phyloP scores from a whole-genome alignment of 1,284 basidiomycete species.

The Fomitopsis schrenkii region DNA sequence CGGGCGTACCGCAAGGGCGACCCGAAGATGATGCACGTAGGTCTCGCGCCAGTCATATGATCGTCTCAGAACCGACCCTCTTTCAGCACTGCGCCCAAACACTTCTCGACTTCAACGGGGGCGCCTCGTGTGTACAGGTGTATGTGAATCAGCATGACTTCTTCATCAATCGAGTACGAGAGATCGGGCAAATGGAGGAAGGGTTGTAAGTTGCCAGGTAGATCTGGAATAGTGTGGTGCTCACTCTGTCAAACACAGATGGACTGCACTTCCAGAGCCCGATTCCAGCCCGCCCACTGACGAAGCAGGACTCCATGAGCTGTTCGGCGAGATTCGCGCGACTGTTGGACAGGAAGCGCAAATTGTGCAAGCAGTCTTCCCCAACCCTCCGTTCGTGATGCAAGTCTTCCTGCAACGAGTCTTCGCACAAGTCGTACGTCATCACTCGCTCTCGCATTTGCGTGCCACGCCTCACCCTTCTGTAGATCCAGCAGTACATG shows the following conservation, averaged over 20 bases:
- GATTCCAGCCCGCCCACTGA: conserved; percentile 74
- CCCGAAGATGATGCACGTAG: conserved; percentile 98
- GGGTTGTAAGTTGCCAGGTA: conserved; percentile 49
- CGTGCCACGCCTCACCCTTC: conserved; percentile 8
- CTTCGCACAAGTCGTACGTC: conserved; percentile 91
- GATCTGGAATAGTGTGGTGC: too few relatives aligned
- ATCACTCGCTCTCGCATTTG: neutral
- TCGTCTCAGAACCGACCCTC: conserved; percentile 2
- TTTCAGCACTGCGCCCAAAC: conserved; percentile 93
- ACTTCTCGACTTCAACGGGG: conserved; percentile 96
- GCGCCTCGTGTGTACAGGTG: conserved; percentile 93
- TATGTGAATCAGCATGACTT: conserved; percentile 99
- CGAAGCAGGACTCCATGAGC: conserved; percentile 76
- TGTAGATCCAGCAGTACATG: conserved; percentile 91
- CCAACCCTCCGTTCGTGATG: conserved; percentile 96
- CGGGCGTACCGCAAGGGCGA: conserved; percentile 93
- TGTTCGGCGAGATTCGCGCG: conserved; percentile 85
- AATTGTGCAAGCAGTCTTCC: conserved; percentile 98
- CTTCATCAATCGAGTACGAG: conserved; percentile 88
- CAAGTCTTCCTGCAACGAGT: conserved; percentile 97
- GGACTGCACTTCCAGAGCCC: conserved; percentile 80
- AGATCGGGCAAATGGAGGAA: conserved; percentile 53
- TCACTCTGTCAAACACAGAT: conserved; percentile 45
- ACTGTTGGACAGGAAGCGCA: conserved; percentile 96
- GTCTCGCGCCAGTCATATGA: conserved; percentile 24